Conservation (phyloP, 176 grass and related monocot genomes). For the Eleusine indica region DNA sequence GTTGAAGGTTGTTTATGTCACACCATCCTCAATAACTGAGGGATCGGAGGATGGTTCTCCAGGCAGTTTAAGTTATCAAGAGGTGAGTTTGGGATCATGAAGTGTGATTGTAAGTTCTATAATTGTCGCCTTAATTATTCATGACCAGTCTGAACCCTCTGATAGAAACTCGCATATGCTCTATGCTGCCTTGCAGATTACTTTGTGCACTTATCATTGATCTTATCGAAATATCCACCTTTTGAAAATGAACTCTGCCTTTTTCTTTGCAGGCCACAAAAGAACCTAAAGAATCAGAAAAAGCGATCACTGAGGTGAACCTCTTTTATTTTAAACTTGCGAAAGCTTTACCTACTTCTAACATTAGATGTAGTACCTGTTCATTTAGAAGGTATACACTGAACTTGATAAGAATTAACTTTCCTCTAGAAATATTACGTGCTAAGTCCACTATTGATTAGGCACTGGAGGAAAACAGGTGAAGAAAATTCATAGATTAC, state of each 20-base stretch:
- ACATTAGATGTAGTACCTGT: background rate
- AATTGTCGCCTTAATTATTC: background rate
- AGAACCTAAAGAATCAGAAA: constrained; percentile 55
- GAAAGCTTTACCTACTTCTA: background rate
- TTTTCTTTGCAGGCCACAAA: constrained; percentile 55
- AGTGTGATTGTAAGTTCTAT: background rate
- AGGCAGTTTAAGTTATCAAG: constrained; percentile 66
- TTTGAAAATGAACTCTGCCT: constrained; percentile 16
- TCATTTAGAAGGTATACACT: background rate
- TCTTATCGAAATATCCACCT: background rate
- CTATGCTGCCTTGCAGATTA: background rate
- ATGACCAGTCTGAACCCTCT: background rate
- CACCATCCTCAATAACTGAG: constrained; percentile 47
- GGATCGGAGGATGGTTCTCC: constrained; percentile 69
- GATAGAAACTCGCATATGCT: background rate
- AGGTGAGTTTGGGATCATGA: constrained; percentile 28
- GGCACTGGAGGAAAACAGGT: background rate
- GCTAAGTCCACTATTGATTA: constrained; percentile 13
- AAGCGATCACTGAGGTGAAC: constrained; percentile 41
- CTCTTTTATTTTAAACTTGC: constrained; percentile 14
- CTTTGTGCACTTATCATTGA: constrained; percentile 7
- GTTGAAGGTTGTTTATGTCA: constrained; percentile 71
- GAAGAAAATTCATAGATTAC: constrained; percentile 27
- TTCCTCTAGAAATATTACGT: background rate
- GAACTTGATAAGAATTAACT: background rate